These are phyloP conservation scores for Ceratobasidium sp. DNA, from an alignment of 1,284 basidiomycete species.

Conservation along the genomic window DNA sequence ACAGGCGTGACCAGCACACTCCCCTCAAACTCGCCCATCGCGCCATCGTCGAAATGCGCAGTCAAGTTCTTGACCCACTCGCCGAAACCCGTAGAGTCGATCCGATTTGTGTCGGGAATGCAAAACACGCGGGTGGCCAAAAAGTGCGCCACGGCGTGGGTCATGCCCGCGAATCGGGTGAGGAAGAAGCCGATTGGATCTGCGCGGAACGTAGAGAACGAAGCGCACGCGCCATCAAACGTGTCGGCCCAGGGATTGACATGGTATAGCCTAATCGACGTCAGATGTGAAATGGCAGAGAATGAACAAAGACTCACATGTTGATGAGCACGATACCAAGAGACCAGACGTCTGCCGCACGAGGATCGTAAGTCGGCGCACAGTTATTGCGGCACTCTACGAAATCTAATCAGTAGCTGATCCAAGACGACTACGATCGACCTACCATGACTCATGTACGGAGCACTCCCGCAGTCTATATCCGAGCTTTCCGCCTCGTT, in stretches of 20 bases:
- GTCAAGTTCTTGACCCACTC: conserved; percentile 87
- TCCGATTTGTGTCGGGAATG: conserved; percentile 72
- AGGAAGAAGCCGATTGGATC: conserved; percentile 89
- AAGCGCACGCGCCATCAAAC: conserved; percentile 75
- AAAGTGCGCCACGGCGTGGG: conserved; percentile 85
- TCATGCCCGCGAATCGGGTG: conserved; percentile 93
- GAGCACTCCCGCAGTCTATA: conserved; percentile 98
- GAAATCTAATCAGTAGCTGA: conserved; percentile 36
- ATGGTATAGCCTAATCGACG: conserved; percentile 84
- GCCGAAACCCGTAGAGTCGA: conserved; percentile 87
- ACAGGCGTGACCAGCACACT: conserved; percentile 9
- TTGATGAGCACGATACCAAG: conserved; percentile 98
- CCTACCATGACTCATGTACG: conserved; percentile 97
- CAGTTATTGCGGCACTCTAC: conserved; percentile 97
- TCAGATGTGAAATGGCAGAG: conserved; percentile 26
- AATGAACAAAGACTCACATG: conserved; percentile 70
- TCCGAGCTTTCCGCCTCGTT: conserved; percentile 89
- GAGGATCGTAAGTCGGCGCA: conserved; percentile 91
- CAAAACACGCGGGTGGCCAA: conserved; percentile 90
- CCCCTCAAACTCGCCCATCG: conserved; percentile 40
- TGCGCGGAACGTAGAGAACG: conserved; percentile 86
- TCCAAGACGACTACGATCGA: conserved; percentile 27
- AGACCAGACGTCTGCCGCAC: conserved; percentile 98
- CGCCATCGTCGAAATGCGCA: conserved; percentile 69
- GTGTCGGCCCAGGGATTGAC: conserved; percentile 99